Evolutionary conservation across 371 early-diverging fungal genomes (phyloP).

Genomic region (Umbelopsis sp.): DNA sequence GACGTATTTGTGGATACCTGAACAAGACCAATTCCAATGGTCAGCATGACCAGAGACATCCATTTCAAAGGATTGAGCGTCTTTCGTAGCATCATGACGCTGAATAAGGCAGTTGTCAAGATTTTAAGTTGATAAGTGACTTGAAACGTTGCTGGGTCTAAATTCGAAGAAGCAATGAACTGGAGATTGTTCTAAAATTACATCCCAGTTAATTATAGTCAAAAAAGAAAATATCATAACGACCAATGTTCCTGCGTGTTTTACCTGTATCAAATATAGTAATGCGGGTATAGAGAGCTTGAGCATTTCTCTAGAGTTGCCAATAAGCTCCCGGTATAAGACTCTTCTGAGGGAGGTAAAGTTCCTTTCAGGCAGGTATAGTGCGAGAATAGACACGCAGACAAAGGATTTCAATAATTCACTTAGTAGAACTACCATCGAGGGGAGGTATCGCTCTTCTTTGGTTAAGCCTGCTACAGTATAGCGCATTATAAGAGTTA

Average conservation of each 20-base stretch:
- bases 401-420: slow-evolving; percentile 82
- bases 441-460: slow-evolving; percentile 69
- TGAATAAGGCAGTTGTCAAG: slow-evolving; percentile 92
- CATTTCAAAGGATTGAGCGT: slow-evolving; percentile 75
- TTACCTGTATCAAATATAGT: slow-evolving; percentile 87
- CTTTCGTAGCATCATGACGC: slow-evolving; percentile 77
- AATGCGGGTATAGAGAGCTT: slow-evolving; percentile 84
- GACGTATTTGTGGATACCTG: slow-evolving; percentile 50
- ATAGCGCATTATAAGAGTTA: slow-evolving; percentile 85
- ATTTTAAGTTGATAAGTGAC: slow-evolving; percentile 97
- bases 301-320: slow-evolving; percentile 43
- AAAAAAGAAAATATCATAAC: too few species aligned
- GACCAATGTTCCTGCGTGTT: too few species aligned
- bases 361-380: slow-evolving; percentile 33
- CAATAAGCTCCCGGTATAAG: slow-evolving; percentile 42
- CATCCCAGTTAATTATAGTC: background rate
- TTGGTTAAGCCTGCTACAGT: slow-evolving; percentile 58
- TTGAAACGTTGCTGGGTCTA: slow-evolving; percentile 97
- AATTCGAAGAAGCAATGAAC: slow-evolving; percentile 83
- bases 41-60: slow-evolving; percentile 81
- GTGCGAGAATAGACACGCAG: slow-evolving; percentile 59
- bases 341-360: slow-evolving; percentile 25
- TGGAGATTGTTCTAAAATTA: slow-evolving; percentile 84
- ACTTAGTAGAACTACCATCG: slow-evolving; percentile 88
- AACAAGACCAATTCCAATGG: slow-evolving; percentile 87